Base-by-base conservation (phyloP, 2,329 filamentous ascomycete genomes). In the Penicillium sp. region DNA sequence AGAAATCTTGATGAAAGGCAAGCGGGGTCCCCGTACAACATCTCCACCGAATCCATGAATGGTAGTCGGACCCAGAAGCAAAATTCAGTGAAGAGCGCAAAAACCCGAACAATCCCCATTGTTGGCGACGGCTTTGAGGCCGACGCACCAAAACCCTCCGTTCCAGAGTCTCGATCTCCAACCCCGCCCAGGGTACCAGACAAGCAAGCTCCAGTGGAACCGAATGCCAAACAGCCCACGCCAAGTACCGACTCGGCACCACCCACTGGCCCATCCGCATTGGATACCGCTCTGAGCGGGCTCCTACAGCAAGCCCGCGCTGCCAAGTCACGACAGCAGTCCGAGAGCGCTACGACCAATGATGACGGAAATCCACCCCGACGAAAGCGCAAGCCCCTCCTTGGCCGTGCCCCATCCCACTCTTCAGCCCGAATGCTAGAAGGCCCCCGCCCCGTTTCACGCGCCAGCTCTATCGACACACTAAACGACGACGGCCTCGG, bases 391-490 rank as follows among this genome's bases (percentile, higher is more conserved):
- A 65, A 68, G 57, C 71, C 71, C 12, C 71, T 78, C 25, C 63
- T 78, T 12, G 76, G 76, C 32, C 69, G 76, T 48, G 75, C 75
- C 13, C 65, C 72, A 41, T 78, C 76, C 7, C 70, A 72, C 47
- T 64, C 70, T 18, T 77, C 75, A 37, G 50, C 58, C 13, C 63
- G 65, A 25, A 62, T 65, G 10, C 52, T 56, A 8, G 65, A 68
- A 7, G 59, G 38, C 32, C 50, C 57, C 23, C 55, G 60, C 4
- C 55, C 62, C 21, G 61, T 68, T 40, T 78, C 77, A 5, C 75
- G 77, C 35, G 77, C 77, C 29, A 78, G 76, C 63, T 79, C 77
- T n/a, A 73, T 80, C 52, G 78, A 79, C 56, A 79, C 77, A 25
- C 66, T 79, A 10, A 79, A 80, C 56, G 71, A 76, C 55, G 73